phyloP scores from a whole-genome alignment of 345 rosid species.

The Gossypium bickii region DNA sequence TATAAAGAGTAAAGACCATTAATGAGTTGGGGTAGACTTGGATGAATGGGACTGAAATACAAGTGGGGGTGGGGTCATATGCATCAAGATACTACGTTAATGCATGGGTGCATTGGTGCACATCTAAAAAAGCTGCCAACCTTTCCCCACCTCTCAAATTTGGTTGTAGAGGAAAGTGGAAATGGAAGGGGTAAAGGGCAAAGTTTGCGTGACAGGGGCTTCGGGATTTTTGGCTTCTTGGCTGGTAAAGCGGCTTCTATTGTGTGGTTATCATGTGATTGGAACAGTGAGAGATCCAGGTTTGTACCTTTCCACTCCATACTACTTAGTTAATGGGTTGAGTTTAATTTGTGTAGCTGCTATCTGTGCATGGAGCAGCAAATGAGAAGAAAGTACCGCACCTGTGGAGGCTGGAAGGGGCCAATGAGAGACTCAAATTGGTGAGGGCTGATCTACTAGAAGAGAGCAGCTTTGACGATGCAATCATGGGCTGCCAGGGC shows the following conservation, averaged over 20 bases:
- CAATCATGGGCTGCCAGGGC: slow-evolving; percentile 71
- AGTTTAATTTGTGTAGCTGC: not conserved
- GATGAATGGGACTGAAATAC: too few species aligned
- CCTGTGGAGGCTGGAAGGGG: slow-evolving; percentile 74
- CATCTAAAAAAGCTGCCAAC: not conserved
- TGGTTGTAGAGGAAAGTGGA: not conserved
- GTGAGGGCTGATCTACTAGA: slow-evolving; percentile 74
- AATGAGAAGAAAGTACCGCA: slow-evolving; percentile 67
- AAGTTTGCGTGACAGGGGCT: slow-evolving; percentile 91
- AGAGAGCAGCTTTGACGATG: slow-evolving; percentile 76
- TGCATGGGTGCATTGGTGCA: not conserved
- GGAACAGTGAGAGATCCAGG: slow-evolving; percentile 94
- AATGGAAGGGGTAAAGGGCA: slow-evolving; percentile 26
- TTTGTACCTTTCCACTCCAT: not conserved
- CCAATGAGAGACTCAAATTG: slow-evolving; percentile 69
- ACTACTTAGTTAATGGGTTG: too few species aligned
- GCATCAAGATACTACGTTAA: not conserved
- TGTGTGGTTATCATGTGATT: slow-evolving; percentile 65
- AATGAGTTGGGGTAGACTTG: too few species aligned
- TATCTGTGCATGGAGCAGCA: slow-evolving; percentile 27
- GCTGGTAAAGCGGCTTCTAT: slow-evolving; percentile 79
- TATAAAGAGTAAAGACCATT: too few species aligned
- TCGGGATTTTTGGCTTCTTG: slow-evolving; percentile 89
- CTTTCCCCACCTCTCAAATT: not conserved
- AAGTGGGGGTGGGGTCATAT: too few species aligned